phyloP scores from a whole-genome alignment of 73 alveolate species.

The Blepharisma stoltei region DNA sequence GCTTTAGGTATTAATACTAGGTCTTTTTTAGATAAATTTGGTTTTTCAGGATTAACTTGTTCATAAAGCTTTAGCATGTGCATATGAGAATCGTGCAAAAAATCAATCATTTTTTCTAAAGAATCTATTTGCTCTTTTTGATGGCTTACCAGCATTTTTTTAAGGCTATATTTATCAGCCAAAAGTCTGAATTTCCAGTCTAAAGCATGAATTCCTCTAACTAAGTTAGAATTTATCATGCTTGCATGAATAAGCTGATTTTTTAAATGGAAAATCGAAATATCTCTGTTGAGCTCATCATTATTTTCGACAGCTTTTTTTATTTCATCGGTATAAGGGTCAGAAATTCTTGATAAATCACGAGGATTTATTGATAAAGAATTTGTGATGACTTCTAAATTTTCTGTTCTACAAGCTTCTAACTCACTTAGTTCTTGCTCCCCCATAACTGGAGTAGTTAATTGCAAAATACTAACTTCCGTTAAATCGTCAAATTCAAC shows the following conservation, averaged over 20 bases:
- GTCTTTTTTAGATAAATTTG: too few species aligned
- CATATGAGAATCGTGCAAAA: not conserved
- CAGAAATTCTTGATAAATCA: too few species aligned
- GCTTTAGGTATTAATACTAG: too few species aligned
- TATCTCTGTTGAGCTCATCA: conserved; percentile 2
- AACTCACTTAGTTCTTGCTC: not conserved
- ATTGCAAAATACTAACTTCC: too few species aligned
- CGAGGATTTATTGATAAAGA: too few species aligned
- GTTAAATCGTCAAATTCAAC: conserved; percentile 5
- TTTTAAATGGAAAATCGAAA: not conserved
- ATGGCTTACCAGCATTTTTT: not conserved
- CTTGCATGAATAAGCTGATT: conserved; percentile 23
- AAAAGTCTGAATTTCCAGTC: conserved; percentile 18
- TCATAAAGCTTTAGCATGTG: too few species aligned
- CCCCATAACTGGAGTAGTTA: too few species aligned
- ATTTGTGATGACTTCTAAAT: not conserved
- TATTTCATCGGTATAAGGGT: not conserved
- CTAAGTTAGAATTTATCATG: conserved; percentile 10
- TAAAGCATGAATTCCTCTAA: not conserved
- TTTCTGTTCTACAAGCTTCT: not conserved
- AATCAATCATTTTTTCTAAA: conserved; percentile 16
- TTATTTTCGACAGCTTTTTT: conserved; percentile 9
- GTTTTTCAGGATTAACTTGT: too few species aligned
- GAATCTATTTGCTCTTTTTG: conserved; percentile 8
- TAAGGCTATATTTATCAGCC: not conserved